Percentiles rank a stretch among this genome's conserved stretches.
Evolutionary conservation across 1,139 yeast species (phyloP).

Genomic region (Meyerozyma sp.): DNA sequence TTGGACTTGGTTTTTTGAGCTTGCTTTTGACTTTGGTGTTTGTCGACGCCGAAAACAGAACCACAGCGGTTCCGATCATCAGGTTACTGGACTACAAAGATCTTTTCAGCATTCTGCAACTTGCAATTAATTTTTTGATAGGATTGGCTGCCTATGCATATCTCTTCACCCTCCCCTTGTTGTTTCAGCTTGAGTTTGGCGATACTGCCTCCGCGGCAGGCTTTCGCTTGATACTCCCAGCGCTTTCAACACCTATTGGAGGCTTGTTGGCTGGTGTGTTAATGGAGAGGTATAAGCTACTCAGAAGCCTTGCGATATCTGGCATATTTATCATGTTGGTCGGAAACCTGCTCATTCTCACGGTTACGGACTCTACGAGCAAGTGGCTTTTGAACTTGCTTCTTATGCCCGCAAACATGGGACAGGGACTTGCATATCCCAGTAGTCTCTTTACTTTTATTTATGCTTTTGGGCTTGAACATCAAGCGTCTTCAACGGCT

Average conservation of each 20-base stretch:
- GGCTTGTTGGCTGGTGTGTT: constrained; percentile 30
- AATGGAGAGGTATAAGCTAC: constrained; percentile 21
- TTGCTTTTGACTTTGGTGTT: constrained; percentile 10
- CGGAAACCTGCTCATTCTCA: constrained; percentile 26
- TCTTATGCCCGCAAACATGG: constrained; percentile 32
- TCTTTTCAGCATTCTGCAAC: constrained; percentile 17
- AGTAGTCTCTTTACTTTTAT: constrained; percentile 32
- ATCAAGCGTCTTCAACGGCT: constrained; percentile 35
- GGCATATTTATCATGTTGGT: constrained; percentile 27
- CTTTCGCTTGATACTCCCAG: constrained; percentile 30
- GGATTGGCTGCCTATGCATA: constrained; percentile 35
- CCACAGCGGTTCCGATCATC: constrained; percentile 30
- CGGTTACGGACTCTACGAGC: constrained; percentile 17
- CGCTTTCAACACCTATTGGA: constrained; percentile 34
- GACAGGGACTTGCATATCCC: constrained; percentile 38
- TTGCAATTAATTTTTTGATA: constrained; percentile 26
- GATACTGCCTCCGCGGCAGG: constrained; percentile 25
- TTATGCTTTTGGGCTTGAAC: constrained; percentile 22
- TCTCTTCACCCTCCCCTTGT: constrained; percentile 32
- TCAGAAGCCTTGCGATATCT: constrained; percentile 17
- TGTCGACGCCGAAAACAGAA: constrained; percentile 19
- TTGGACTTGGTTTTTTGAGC: constrained; percentile 9
- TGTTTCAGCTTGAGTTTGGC: constrained; percentile 29
- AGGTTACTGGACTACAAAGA: constrained; percentile 25
- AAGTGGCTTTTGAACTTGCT: constrained; percentile 19